A percentile compares a stretch with the other conserved stretches of the same genome.
These are phyloP conservation scores for Kuraishia borneana DNA, from an alignment of 805 yeast species.

Conservation along the genomic window DNA sequence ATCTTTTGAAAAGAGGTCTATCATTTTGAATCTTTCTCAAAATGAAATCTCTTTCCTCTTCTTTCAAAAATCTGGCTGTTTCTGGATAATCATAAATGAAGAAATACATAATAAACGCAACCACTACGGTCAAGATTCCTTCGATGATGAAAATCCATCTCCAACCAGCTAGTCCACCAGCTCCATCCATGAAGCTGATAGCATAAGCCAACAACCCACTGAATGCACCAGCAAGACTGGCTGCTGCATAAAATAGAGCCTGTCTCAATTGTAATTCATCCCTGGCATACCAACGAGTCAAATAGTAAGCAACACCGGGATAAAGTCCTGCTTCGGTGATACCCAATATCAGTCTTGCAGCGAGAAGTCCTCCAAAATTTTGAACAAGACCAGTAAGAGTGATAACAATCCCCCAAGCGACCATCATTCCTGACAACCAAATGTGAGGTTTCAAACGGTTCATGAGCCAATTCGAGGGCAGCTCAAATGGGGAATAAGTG, in stretches of 20 bases:
- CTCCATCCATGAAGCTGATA: conserved; percentile 10
- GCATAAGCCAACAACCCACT: conserved; percentile 15
- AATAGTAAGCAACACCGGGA: conserved; percentile 7
- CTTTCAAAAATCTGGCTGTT: conserved; percentile 16
- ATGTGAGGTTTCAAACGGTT: not conserved
- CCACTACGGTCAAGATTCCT: conserved; percentile 13
- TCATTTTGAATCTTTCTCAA: not conserved
- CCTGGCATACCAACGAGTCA: conserved; percentile 14
- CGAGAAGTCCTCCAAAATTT: conserved; percentile 34
- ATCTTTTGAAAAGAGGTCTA: not conserved
- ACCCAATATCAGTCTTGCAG: conserved; percentile 5
- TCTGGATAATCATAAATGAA: conserved; percentile 16
- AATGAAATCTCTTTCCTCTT: conserved; percentile 9
- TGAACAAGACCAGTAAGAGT: conserved; percentile 34
- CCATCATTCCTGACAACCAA: conserved; percentile 12
- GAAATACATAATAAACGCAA: conserved; percentile 9
- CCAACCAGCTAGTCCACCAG: conserved; percentile 23
- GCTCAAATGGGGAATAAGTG: conserved; percentile 1
- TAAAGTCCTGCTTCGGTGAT: conserved; percentile 14
- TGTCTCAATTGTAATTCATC: conserved; percentile 13
- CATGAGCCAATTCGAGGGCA: conserved; percentile 1
- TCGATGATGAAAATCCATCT: conserved; percentile 27
- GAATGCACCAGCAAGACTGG: conserved; percentile 13
- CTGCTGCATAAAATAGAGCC: conserved; percentile 12
- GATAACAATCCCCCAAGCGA: conserved; percentile 33